These are phyloP conservation scores for Penicillium rolfsii DNA, from an alignment of 2,329 filamentous ascomycete genomes.

Conservation along the genomic window DNA sequence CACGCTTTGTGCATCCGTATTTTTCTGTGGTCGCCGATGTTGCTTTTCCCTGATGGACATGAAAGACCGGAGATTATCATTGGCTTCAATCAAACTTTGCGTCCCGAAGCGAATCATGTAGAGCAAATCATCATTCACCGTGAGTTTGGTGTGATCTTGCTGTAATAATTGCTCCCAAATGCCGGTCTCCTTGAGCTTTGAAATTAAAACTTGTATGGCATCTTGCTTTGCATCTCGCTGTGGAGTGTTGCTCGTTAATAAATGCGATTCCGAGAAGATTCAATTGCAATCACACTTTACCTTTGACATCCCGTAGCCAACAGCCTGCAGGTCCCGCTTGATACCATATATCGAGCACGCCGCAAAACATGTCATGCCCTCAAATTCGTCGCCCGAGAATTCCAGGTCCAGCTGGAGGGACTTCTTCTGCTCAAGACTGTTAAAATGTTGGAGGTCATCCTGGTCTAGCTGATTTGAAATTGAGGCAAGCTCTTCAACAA, in stretches of 20 bases:
- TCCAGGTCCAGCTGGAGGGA: background rate
- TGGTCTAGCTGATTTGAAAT: background rate
- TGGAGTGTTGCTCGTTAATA: background rate
- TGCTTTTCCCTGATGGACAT: background rate
- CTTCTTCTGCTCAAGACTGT: background rate
- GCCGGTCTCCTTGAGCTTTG: background rate
- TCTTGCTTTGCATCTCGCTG: constrained; percentile 9
- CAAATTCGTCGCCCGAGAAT: constrained; percentile 2
- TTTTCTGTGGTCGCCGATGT: background rate
- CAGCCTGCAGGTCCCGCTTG: background rate
- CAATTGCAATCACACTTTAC: background rate
- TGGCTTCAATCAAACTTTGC: constrained; percentile 5
- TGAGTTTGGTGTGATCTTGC: background rate
- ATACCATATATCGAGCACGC: background rate
- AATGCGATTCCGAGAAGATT: background rate
- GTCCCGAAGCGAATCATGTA: constrained; percentile 6
- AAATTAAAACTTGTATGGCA: constrained; percentile 4
- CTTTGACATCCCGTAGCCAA: background rate
- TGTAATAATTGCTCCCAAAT: constrained; percentile 5
- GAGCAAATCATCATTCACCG: constrained; percentile 11
- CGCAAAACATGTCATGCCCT: constrained; percentile 2
- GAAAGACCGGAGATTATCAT: background rate
- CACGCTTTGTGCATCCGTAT: background rate
- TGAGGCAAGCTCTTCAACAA: background rate
- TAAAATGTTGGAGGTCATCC: background rate